These are phyloP conservation scores for Daldinia decipiens DNA, from an alignment of 495 filamentous ascomycete species.

Conservation along the genomic window DNA sequence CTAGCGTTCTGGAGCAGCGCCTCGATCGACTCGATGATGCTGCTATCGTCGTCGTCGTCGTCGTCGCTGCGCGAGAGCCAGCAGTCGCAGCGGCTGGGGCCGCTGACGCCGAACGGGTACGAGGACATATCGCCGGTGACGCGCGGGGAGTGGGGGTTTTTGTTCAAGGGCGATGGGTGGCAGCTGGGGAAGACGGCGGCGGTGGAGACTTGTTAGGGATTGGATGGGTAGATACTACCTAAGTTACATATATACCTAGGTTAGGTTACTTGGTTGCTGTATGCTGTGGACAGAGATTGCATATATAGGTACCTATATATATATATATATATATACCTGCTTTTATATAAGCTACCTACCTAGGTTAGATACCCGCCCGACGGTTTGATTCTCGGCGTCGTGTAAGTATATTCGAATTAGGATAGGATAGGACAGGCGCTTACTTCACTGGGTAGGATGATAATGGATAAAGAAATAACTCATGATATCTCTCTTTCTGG, in stretches of 20 bases:
- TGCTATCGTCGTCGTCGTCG: too few relatives aligned
- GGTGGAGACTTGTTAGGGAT: slow-evolving; percentile 57
- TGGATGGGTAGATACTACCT: too few relatives aligned
- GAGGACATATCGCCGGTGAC: slow-evolving; percentile 66
- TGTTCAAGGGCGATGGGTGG: slow-evolving; percentile 60
- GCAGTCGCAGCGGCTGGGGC: slow-evolving; percentile 46
- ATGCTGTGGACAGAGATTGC: not conserved
- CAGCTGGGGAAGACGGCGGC: slow-evolving; percentile 48
- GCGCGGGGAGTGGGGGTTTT: slow-evolving; percentile 64
- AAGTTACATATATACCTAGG: too few relatives aligned
- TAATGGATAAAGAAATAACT: not conserved
- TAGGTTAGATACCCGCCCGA: not conserved
- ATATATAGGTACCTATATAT: not conserved
- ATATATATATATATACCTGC: too few relatives aligned
- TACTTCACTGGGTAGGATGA: not conserved
- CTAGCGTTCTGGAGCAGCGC: slow-evolving; percentile 40
- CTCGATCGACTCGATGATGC: slow-evolving; percentile 52
- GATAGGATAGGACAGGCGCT: not conserved
- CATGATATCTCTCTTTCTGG: not conserved
- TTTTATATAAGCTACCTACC: not conserved
- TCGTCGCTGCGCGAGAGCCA: slow-evolving; percentile 33
- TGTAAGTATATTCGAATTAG: not conserved
- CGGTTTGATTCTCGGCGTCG: not conserved
- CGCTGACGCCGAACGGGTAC: slow-evolving; percentile 63
- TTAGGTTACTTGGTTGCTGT: too few relatives aligned